A percentile compares a stretch with the other conserved stretches of the same genome.
Conservation (phyloP, 2,329 filamentous ascomycete genomes). For the Neonectria hederae region DNA sequence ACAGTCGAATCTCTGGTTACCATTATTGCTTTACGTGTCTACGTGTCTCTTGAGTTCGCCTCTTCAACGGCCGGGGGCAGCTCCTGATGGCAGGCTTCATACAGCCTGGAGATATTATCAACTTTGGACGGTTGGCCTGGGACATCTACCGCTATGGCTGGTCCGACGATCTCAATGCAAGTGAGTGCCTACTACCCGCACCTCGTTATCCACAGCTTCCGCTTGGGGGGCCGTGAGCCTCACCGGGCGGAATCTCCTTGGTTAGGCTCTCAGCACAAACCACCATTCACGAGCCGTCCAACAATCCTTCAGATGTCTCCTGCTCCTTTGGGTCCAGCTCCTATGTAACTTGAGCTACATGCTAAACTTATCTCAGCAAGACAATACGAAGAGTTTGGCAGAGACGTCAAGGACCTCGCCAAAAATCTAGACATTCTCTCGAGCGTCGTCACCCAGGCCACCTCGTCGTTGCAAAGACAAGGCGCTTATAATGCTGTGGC, state of each 20-base stretch:
- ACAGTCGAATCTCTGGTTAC: background rate
- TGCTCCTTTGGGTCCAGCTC: background rate
- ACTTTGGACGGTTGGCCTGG: constrained; percentile 46
- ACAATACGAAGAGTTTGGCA: constrained; percentile 47
- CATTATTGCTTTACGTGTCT: background rate
- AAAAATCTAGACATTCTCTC: constrained; percentile 46
- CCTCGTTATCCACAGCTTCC: constrained; percentile 8
- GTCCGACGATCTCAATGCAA: constrained; percentile 46
- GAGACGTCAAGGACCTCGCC: constrained; percentile 44
- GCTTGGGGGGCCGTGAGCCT: constrained; percentile 30
- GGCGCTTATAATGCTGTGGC: constrained; percentile 30
- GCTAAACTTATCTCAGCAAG: constrained; percentile 35
- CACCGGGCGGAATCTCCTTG: constrained; percentile 8
- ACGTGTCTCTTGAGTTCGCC: constrained; percentile 1
- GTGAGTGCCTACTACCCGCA: constrained; percentile 37
- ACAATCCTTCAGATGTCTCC: constrained; percentile 1
- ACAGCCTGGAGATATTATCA: constrained; percentile 46
- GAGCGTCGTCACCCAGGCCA: constrained; percentile 42
- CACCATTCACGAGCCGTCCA: background rate
- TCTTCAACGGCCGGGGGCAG: constrained; percentile 14
- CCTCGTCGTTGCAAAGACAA: constrained; percentile 39
- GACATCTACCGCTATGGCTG: constrained; percentile 46
- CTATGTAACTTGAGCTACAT: background rate
- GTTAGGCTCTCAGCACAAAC: constrained; percentile 8
- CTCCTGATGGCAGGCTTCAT: constrained; percentile 39